These are phyloP conservation scores for Lichenothelia convexa DNA, from an alignment of 495 filamentous ascomycete genomes.

Conservation along the genomic window DNA sequence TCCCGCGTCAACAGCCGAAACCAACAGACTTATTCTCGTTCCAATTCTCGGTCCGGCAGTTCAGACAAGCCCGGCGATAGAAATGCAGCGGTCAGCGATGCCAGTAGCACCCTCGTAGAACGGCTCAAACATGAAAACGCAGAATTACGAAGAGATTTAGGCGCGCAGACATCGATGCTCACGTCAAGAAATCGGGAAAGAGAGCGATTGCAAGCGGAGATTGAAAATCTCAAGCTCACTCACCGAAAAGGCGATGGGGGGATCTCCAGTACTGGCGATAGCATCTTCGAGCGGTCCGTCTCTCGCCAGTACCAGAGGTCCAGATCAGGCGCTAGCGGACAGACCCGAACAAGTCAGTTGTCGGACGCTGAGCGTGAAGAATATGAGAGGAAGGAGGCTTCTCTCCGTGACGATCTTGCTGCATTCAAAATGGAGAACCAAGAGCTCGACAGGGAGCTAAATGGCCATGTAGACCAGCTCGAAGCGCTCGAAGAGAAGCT, in stretches of 20 bases:
- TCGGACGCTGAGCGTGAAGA: constrained; percentile 63
- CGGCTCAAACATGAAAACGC: constrained; percentile 83
- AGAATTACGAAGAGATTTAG: constrained; percentile 76
- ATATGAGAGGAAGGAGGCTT: constrained; percentile 61
- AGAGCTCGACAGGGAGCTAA: constrained; percentile 24
- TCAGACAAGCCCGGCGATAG: constrained; percentile 43
- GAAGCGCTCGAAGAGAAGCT: constrained; percentile 21
- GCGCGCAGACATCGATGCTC: constrained; percentile 93
- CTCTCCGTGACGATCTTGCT: constrained; percentile 71
- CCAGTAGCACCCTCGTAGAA: constrained; percentile 53
- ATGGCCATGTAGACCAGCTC: constrained; percentile 21
- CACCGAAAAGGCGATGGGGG: constrained; percentile 47
- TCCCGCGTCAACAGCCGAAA: constrained; percentile 43
- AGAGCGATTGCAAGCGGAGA: constrained; percentile 87
- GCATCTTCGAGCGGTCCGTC: constrained; percentile 79
- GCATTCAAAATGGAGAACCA: constrained; percentile 63
- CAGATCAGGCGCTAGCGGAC: constrained; percentile 52
- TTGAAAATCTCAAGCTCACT: constrained; percentile 83
- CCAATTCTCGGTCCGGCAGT: constrained; percentile 31
- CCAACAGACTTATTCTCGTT: constrained; percentile 34
- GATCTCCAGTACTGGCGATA: constrained; percentile 57
- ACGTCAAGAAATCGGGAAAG: constrained; percentile 91
- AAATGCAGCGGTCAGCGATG: constrained; percentile 34
- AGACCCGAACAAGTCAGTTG: constrained; percentile 45
- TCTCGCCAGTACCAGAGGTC: constrained; percentile 64